Conservation (phyloP, 1,284 basidiomycete genomes). For the Somion occarium region DNA sequence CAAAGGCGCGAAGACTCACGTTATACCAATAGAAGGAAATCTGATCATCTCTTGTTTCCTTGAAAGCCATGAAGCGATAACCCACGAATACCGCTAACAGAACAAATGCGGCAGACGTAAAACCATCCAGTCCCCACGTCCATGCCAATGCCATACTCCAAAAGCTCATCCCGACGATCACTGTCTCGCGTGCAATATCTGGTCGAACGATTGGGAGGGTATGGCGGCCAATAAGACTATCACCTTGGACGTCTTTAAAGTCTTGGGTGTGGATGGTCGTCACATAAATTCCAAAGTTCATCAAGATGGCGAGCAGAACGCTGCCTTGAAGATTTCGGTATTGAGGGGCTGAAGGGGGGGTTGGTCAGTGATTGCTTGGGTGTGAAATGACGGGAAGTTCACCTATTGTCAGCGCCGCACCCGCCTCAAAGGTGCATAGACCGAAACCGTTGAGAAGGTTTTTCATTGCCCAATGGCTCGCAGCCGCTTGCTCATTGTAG, state of each 20-base stretch:
- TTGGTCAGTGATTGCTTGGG: slow-evolving; percentile 19
- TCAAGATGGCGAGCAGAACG: slow-evolving; percentile 1
- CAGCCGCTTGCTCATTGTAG: slow-evolving; percentile 32
- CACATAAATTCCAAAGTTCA: slow-evolving; percentile 17
- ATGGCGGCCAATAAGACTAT: slow-evolving; percentile 20
- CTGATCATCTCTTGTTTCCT: not conserved
- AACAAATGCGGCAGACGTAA: not conserved
- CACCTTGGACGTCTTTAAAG: slow-evolving; percentile 29
- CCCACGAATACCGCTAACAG: not conserved
- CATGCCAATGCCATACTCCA: slow-evolving; percentile 13
- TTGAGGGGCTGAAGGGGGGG: not conserved
- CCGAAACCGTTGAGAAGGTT: slow-evolving; percentile 34
- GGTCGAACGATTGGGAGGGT: slow-evolving; percentile 29
- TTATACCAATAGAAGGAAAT: slow-evolving; percentile 6
- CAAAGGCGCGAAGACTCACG: not conserved
- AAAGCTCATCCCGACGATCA: slow-evolving; percentile 11
- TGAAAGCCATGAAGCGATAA: not conserved
- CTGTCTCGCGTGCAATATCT: slow-evolving; percentile 15
- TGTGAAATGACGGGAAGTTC: not conserved
- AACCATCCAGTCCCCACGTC: slow-evolving; percentile 8
- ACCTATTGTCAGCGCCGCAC: slow-evolving; percentile 28
- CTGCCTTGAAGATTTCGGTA: not conserved
- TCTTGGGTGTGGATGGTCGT: slow-evolving; percentile 31
- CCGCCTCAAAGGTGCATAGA: slow-evolving; percentile 33
- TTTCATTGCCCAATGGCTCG: slow-evolving; percentile 30